Percentiles rank a stretch among this genome's conserved stretches.
Conservation (phyloP, 495 filamentous ascomycete genomes). For the Aeminium ludgeri region DNA sequence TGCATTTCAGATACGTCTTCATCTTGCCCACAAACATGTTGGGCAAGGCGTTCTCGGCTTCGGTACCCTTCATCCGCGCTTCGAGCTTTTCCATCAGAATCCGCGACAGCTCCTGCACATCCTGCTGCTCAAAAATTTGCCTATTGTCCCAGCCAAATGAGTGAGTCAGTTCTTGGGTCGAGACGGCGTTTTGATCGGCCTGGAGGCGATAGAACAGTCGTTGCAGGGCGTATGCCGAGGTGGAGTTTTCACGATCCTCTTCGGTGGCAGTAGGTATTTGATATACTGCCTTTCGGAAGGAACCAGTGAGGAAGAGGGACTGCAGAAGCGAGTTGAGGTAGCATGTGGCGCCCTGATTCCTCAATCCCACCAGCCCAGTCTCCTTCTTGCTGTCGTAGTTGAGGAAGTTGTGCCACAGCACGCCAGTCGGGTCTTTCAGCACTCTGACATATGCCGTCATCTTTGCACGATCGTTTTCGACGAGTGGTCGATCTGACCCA, state of each 20-base stretch:
- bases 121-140: conserved; percentile 98
- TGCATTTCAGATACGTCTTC: conserved; percentile 96
- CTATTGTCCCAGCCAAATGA: conserved; percentile 97
- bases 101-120: conserved; percentile 90
- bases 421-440: conserved; percentile 91
- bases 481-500: conserved; percentile 47
- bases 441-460: conserved; percentile 86
- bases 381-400: conserved; percentile 99
- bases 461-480: conserved; percentile 73
- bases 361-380: conserved; percentile 90
- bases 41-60: conserved; percentile 77
- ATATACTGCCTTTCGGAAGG: conserved; percentile 94
- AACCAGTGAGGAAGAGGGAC: conserved; percentile 92
- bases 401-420: conserved; percentile 97
- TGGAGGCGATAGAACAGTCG: conserved; percentile 89
- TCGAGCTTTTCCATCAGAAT: conserved; percentile 96
- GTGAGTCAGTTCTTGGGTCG: conserved; percentile 78
- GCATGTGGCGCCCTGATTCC: conserved; percentile 96
- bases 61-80: conserved; percentile 92
- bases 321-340: conserved; percentile 96
- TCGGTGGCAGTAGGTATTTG: conserved; percentile 67
- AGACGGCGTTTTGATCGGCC: conserved; percentile 60
- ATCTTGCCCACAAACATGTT: conserved; percentile 90
- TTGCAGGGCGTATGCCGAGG: conserved; percentile 88
- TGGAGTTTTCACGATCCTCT: conserved; percentile 56